Base-by-base conservation (phyloP, 192 early-diverging fungal species). In the Linnemannia exigua region DNA sequence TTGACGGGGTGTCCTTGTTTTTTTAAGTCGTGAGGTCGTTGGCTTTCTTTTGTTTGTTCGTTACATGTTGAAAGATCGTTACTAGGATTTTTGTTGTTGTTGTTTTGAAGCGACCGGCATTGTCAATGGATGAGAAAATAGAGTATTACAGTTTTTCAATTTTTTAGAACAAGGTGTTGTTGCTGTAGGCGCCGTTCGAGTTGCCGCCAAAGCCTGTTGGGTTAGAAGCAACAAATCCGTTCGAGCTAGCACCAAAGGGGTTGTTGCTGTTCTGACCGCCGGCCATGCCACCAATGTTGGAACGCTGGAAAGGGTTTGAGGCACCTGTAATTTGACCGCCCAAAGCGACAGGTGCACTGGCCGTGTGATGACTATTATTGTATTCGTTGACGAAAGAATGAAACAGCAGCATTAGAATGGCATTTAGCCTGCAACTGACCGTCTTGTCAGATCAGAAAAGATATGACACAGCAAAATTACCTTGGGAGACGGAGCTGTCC, bases 401-500 rank as follows among this genome's bases (percentile, higher is more conserved):
- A 75, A 3, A n/a, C n/a, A 31, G 31, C 2, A 5, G 1, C 5
- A 31, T 47, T 14, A 75, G 20, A 28, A 61, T 15, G 33, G 35
- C 2, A 66, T n/a, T 44, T n/a, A 46, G 25, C 3, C 25, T 58
- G 16, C 22, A 7, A 54, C 9, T 37, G 12, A 33, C 31, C 1
- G 19, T 22, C 1, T 5, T 37, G 35, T 35, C 3, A 28, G 9
- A 50, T 3, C 31, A 28, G 46, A 47, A 58, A 8, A n/a, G 28
- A 35, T n/a, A 16, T 50, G 31, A 35, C 11, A 54, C 6, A 31
- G 33, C 11, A 20, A 12, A 52, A 69, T 35, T 80, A 86, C 84
- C 78, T 74, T 73, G 84, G 84, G 22, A 86, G 46, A 70, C 84
- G 84, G 15, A 86, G 78, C 70, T 86, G 84, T 36, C 84, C 84